Evolutionary conservation across 306 rosid genomes (phyloP).

Genomic region (Ormosia emarginata): DNA sequence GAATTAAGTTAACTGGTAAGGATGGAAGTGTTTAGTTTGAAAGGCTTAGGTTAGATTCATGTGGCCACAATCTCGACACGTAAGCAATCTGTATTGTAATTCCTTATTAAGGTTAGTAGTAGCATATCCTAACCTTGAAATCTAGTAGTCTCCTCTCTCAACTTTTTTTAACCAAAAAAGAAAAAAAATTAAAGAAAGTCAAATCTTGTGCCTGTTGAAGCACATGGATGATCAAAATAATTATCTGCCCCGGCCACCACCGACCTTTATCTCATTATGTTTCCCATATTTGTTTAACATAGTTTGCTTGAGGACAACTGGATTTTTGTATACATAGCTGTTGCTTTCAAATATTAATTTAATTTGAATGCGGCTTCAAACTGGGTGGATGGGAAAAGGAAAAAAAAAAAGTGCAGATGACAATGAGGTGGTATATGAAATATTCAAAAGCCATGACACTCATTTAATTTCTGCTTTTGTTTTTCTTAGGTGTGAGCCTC

Average conservation of each 20-base stretch:
- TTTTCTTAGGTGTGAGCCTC: not conserved
- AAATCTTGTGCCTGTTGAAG: slow-evolving; percentile 21
- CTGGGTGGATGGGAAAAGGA: not conserved
- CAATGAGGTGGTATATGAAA: not conserved
- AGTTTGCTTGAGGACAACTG: not conserved
- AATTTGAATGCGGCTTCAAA: not conserved
- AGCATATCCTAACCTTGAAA: no score
- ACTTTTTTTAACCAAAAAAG: not conserved
- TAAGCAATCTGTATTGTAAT: no score
- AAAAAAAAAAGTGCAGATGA: not conserved
- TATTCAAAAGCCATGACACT: not conserved
- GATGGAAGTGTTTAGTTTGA: not conserved
- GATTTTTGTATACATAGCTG: not conserved
- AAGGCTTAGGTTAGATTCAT: not conserved
- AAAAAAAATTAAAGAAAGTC: no score
- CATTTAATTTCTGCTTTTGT: not conserved
- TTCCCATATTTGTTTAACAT: not conserved
- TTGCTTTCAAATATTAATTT: not conserved
- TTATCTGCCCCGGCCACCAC: not conserved
- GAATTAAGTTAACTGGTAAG: not conserved
- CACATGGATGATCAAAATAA: slow-evolving; percentile 23
- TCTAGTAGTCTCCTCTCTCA: not conserved
- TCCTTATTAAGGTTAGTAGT: no score
- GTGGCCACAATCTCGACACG: no score
- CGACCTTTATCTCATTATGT: not conserved